These are phyloP conservation scores for Alloteropsis angusta DNA, from an alignment of 202 grass and related monocot genomes.

Conservation along the genomic window DNA sequence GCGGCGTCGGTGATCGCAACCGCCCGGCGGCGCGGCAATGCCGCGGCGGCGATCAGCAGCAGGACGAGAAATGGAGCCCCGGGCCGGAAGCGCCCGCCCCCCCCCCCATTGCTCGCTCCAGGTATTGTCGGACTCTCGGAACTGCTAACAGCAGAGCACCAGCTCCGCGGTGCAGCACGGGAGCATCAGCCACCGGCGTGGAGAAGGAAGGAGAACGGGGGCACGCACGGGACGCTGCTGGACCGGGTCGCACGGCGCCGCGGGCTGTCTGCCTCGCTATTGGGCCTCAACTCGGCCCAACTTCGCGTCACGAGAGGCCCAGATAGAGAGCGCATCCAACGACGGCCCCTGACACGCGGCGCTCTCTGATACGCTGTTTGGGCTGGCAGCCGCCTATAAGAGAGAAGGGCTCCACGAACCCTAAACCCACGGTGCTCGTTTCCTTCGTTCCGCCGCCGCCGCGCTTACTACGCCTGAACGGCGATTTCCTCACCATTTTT, in stretches of 20 bases:
- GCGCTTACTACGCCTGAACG: neutral
- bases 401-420: neutral
- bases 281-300: neutral
- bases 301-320: neutral
- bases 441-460: neutral
- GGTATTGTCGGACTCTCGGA: neutral
- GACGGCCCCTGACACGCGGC: neutral
- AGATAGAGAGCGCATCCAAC: neutral
- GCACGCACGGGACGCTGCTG: too few species aligned
- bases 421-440: neutral
- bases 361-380: fast-evolving
- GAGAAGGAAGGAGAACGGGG: neutral
- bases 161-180: neutral
- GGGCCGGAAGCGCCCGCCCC: neutral
- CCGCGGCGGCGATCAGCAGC: slow-evolving; percentile 26
- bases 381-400: neutral
- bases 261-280: neutral
- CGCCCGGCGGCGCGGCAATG: slow-evolving; percentile 26
- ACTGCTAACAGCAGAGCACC: neutral
- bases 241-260: too few species aligned
- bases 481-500: too few species aligned
- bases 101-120: slow-evolving; percentile 9
- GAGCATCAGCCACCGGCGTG: neutral
- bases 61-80: neutral
- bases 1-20: slow-evolving; percentile 27